Evolutionary conservation across 1,284 basidiomycete genomes (phyloP).

Genomic region (Trichosporon sp.): DNA sequence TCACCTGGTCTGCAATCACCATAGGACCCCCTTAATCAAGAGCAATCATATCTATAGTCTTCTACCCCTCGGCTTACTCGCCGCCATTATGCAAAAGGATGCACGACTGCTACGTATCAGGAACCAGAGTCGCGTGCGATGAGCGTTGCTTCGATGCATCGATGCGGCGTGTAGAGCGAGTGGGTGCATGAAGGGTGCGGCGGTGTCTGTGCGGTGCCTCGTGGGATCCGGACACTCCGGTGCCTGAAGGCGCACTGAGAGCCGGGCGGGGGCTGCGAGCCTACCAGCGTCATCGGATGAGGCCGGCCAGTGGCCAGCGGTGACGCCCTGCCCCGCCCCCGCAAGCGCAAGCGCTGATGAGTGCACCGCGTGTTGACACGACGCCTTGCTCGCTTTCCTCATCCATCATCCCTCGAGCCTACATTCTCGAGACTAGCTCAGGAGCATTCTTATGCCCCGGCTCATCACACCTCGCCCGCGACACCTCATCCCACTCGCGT

Average conservation of each 20-base stretch:
- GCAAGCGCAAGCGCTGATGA: neutral
- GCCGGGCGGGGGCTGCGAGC: no score
- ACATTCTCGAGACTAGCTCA: neutral
- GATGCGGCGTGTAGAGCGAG: no score
- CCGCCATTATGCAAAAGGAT: neutral
- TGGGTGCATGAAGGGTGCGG: no score
- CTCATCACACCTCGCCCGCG: neutral
- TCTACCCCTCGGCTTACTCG: neutral
- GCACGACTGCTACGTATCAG: no score
- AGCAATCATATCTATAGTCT: neutral
- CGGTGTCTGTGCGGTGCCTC: neutral
- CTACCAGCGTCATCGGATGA: slow-evolving; percentile 7
- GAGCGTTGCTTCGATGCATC: no score
- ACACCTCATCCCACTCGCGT: neutral
- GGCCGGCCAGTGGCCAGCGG: neutral
- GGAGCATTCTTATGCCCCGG: neutral
- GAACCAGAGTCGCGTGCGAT: no score
- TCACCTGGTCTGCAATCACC: neutral
- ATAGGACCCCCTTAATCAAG: neutral
- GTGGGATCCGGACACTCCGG: neutral
- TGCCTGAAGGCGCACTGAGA: neutral
- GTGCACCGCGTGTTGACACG: slow-evolving; percentile 13
- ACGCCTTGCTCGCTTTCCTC: neutral
- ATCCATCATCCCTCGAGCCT: neutral
- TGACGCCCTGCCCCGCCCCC: neutral